Conservation (phyloP, 1,139 yeast genomes). For the Dujonia santamariae region DNA sequence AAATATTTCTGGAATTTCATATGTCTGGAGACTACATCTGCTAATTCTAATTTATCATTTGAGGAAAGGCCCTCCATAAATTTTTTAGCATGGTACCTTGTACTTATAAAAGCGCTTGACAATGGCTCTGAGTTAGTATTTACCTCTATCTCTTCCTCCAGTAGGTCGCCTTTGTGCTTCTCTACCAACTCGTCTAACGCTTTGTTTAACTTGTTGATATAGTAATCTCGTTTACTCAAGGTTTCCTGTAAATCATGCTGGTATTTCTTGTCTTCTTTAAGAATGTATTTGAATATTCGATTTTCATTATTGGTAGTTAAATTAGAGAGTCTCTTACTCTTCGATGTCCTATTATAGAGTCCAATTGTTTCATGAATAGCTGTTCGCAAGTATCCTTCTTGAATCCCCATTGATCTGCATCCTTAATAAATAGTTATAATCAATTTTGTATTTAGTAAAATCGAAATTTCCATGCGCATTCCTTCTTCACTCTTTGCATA, state of each 20-base stretch:
- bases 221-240: conserved; percentile 17
- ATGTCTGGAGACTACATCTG: conserved; percentile 15
- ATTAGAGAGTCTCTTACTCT: conserved; percentile 6
- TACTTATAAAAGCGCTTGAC: conserved; percentile 19
- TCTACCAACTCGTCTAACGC: conserved; percentile 12
- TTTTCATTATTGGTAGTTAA: conserved; percentile 9
- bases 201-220: conserved; percentile 17
- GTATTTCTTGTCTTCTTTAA: conserved; percentile 8
- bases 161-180: background rate
- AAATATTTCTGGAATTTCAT: conserved; percentile 16
- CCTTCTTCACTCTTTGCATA: too few relatives aligned
- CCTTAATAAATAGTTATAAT: too few relatives aligned
- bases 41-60: conserved; percentile 5
- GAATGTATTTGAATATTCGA: conserved; percentile 10
- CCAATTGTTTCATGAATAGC: conserved; percentile 9
- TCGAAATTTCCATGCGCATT: too few relatives aligned
- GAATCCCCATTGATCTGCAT: conserved; percentile 3
- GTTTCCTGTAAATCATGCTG: conserved; percentile 14
- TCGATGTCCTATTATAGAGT: conserved; percentile 9
- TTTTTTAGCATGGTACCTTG: conserved; percentile 19
- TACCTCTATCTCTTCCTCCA: background rate
- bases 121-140: too few relatives aligned
- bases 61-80: conserved; percentile 13
- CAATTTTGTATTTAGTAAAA: too few relatives aligned
- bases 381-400: conserved; percentile 6